A percentile compares a stretch with the other conserved stretches of the same genome.
These are phyloP conservation scores for Elaeis oleifera DNA, from an alignment of 202 grass and related monocot genomes.

Conservation along the genomic window DNA sequence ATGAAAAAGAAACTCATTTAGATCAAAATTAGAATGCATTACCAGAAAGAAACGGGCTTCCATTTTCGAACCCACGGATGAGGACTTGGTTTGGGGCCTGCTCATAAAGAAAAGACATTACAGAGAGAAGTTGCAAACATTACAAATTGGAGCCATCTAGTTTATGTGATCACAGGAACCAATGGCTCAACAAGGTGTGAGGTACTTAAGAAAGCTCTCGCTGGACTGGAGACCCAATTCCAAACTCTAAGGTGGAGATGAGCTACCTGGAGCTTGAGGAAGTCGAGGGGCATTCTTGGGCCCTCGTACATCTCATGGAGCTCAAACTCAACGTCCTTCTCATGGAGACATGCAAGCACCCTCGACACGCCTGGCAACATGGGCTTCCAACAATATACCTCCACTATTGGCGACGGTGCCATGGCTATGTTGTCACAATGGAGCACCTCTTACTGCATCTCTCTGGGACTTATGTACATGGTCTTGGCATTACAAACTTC, in stretches of 20 bases:
- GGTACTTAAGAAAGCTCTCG: neutral
- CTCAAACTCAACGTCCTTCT: slow-evolving; percentile 62
- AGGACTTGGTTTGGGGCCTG: slow-evolving; percentile 54
- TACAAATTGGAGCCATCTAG: no score
- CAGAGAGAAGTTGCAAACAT: neutral
- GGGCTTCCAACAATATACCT: slow-evolving; percentile 70
- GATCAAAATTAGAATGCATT: slow-evolving; percentile 25
- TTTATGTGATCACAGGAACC: no score
- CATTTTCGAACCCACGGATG: slow-evolving; percentile 60
- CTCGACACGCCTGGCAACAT: slow-evolving; percentile 75
- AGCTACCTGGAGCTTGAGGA: slow-evolving; percentile 81
- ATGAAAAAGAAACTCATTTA: neutral
- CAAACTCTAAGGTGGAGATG: slow-evolving; percentile 7
- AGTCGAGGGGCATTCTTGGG: slow-evolving; percentile 2
- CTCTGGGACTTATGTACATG: no score
- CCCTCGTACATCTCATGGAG: slow-evolving; percentile 11
- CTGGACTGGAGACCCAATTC: slow-evolving; percentile 1
- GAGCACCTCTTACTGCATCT: neutral
- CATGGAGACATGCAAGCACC: slow-evolving; percentile 80
- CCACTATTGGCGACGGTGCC: slow-evolving; percentile 36
- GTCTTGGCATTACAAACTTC: slow-evolving; percentile 22
- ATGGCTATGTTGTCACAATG: slow-evolving; percentile 15
- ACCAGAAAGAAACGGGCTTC: slow-evolving; percentile 64
- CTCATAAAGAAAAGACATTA: no score
- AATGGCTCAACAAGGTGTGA: no score